Evolutionary conservation across 2,329 filamentous ascomycete species (phyloP), one percentile per base, ranked within the genome.

Genomic region (Penicillium rolfsii): DNA sequence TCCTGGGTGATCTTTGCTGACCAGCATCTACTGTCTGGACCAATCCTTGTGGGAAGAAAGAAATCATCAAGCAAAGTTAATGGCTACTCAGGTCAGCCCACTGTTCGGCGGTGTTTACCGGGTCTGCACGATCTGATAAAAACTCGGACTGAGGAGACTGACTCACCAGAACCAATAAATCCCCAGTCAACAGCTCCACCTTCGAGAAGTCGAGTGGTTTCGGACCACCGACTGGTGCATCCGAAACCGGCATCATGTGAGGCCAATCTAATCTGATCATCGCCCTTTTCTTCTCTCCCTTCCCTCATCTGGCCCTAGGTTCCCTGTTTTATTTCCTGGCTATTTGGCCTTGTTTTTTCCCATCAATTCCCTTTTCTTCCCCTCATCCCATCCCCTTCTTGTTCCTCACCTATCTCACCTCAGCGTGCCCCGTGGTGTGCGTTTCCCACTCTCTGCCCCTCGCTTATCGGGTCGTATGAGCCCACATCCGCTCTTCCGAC

Each of bases 401-500:
- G 28, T 38, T 28, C 46, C 7, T 7, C 28, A 24, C 9, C 14
- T 5, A 35, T 8, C 26, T 19, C 41, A 22, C n/a, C 28, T 52
- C 33, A 30, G 14, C 5, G 19, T 53, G 26, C 48, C 43, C 33
- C 14, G 22, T 28, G 16, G 57, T 58, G 56, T 52, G 40, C n/a
- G 54, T 50, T 5, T 14, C 22, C 49, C 40, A 48, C 33, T 52
- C 59, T n/a, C 49, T 46, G 53, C 64, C 46, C 52, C 69, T 74
- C 73, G 73, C 70, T 71, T 71, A 68, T 66, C 65, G 67, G 68
- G 62, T 72, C 64, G 66, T 61, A 72, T 70, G 71, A 65, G 65
- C 67, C 66, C 68, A 68, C 71, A 70, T 76, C 73, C 73, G 73
- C 63, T 71, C 68, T 70, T 74, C 73, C 73, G 74, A 70, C 71